These are phyloP conservation scores for Plasmodium knowlesi DNA, from an alignment of 169 alveolate genomes.

Conservation along the genomic window DNA sequence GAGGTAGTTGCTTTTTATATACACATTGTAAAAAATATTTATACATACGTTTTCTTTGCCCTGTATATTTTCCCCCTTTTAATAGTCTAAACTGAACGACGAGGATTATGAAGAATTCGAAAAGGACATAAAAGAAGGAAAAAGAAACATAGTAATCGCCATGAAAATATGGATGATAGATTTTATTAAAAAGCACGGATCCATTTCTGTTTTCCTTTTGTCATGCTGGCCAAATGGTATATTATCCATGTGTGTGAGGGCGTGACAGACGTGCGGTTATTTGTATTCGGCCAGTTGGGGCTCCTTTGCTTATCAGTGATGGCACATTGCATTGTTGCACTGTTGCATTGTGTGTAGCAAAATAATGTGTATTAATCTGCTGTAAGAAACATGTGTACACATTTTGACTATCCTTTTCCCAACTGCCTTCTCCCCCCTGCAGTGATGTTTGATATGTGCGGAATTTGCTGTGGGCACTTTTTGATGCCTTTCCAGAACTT, in stretches of 20 bases:
- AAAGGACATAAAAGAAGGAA: constrained; percentile 67
- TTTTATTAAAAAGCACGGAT: constrained; percentile 89
- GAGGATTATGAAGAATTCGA: constrained; percentile 71
- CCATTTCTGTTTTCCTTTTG: constrained; percentile 88
- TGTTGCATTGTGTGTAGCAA: not conserved
- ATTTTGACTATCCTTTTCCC: not conserved
- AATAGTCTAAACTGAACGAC: constrained; percentile 52
- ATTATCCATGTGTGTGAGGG: not conserved
- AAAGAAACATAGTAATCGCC: constrained; percentile 76
- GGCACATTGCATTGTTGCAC: not conserved
- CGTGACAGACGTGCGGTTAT: not conserved
- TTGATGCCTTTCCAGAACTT: constrained; percentile 90
- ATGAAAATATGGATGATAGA: constrained; percentile 84
- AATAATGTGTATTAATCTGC: not conserved
- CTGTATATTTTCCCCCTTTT: not conserved
- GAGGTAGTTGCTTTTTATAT: not conserved
- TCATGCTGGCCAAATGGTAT: constrained; percentile 91
- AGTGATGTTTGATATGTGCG: constrained; percentile 91
- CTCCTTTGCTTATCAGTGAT: not conserved
- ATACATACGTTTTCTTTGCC: not conserved
- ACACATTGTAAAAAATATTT: not conserved
- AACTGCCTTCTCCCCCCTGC: constrained; percentile 18
- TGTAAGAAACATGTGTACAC: not conserved
- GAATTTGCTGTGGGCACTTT: constrained; percentile 95
- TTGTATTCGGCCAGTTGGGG: not conserved